Percentiles rank a stretch among this genome's conserved stretches.
These are phyloP conservation scores for Acmispon strigosus DNA, from an alignment of 306 rosid species.

Conservation along the genomic window DNA sequence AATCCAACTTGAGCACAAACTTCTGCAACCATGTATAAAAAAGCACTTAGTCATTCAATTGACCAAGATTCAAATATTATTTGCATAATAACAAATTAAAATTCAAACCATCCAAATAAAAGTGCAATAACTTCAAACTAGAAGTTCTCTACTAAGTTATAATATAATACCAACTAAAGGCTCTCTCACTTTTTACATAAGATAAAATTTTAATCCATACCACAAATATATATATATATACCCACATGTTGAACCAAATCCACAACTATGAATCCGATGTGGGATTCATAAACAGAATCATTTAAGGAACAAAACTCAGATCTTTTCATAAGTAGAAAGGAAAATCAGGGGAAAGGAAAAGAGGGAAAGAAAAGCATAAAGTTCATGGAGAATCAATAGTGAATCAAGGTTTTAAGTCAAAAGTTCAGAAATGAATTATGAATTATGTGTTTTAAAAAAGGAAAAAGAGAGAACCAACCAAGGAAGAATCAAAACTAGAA, in stretches of 20 bases:
- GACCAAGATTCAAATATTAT: conserved; percentile 11
- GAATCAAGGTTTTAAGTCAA: background rate
- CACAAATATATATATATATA: background rate
- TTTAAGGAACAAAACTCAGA: background rate
- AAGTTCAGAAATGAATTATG: background rate
- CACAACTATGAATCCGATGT: conserved; percentile 16
- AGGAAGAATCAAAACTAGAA: conserved; percentile 17
- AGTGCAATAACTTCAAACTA: background rate
- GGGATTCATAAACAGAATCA: conserved; percentile 15
- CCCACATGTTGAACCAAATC: conserved; percentile 9
- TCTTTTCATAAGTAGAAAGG: background rate
- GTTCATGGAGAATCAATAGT: conserved; percentile 24
- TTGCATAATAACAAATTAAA: background rate
- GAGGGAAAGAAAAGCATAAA: conserved; percentile 1
- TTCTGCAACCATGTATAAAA: conserved; percentile 44
- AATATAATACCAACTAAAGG: background rate
- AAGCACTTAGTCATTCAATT: conserved; percentile 22
- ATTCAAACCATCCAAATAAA: conserved; percentile 9
- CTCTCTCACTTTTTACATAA: background rate
- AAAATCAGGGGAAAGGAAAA: background rate
- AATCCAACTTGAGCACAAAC: conserved; percentile 61
- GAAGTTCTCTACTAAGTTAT: background rate
- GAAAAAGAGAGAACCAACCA: background rate
- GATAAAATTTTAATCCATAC: background rate
- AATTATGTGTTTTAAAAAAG: background rate